Base-by-base conservation (phyloP, 1,139 yeast genomes). In the Kurtzmaniella quercitrusa region DNA sequence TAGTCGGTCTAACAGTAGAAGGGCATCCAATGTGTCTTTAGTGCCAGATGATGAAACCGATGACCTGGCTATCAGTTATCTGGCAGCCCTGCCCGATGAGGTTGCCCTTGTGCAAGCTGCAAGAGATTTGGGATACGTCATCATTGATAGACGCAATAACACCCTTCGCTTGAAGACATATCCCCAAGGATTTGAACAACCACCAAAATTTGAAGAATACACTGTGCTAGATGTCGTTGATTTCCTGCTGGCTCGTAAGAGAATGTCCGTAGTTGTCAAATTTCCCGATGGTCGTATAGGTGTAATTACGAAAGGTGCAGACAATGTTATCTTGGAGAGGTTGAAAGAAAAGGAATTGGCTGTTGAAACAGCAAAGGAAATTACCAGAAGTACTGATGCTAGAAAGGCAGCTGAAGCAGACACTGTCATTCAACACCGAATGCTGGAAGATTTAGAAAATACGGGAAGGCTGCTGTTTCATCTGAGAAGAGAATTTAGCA, bases 81-180 rank as follows among this genome's bases (percentile, higher is more conserved):
- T 90, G 59, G 89, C 98, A 0, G 82, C 98, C 0, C 91, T 98
- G 0, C 98, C 98, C 0, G 98, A 93, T 66, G 99, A 93, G 60
- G 65, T 91, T 44, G 98, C 99, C 0, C 70, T 93, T 37, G 93
- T 93, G 2, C 81, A 85, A 46, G 98, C 98, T 1, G 98, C 98
- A 0, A 74, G 96, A 51, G 98, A 93, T 59, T 73, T 93, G 70
- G 98, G 98, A 0, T 94, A 73, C 60, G 82, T 91, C 23, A 85
- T 90, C 8, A 75, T 72, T 48, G 90, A 88, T 48, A 79, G 88
- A 45, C 79, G 79, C 46, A 79, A 80, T 41, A 76, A 75, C 45
- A 62, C 65, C 1, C 61, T 93, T 39, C 77, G 82, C 0, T 65
- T 94, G 15, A 82, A 91, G 52, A 81, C 91, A 0, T 93, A 84